Base-by-base conservation (phyloP, 192 early-diverging fungal genomes). In the Coemansia sp. region DNA sequence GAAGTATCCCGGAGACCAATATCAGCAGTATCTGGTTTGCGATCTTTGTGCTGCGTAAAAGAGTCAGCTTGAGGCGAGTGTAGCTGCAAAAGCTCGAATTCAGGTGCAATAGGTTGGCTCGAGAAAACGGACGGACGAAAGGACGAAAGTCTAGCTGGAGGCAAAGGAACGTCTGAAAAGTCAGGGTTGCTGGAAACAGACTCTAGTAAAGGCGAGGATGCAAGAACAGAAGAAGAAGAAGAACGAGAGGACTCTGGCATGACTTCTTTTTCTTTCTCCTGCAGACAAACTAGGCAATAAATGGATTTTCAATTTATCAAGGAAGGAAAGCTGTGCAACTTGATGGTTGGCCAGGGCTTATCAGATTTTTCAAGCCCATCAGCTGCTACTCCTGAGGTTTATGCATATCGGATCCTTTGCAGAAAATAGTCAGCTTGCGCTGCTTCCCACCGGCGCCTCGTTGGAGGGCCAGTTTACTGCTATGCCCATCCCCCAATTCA, bases 61-160 rank as follows among this genome's bases (percentile, higher is more conserved):
- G 40, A 6, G 21, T 11, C 37, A 20, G 10, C 6, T 10, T 12
- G 34, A 23, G 11, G 45, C 36, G 54, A 48, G 17, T 43, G 41
- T 40, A 64, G 23, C 14, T 15, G 30, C 20, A 17, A 41, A 38
- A 64, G 62, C 53, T 64, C 62, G 32, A 56, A 51, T 39, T 64
- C 62, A 6, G 46, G 11, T 2, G 20, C 12, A 16, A 11, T 23
- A 17, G 17, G 26, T 11, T 15, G 53, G 16, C 50, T 17, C 16
- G 40, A 12, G 42, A 30, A 30, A 16, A 30, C 51, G 8, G 28
- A 11, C 51, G 51, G 20, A 18, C 40, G 40, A 30, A 55, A 41
- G 7, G 53, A 55, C 1, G 42, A 62, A 11, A 18, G 47, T 36
- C 60, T 50, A 42, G 52, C 52, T 12, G 51, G 30, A 41, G 36